Base-by-base conservation (phyloP, 805 yeast species). In the Lachancea waltii region DNA sequence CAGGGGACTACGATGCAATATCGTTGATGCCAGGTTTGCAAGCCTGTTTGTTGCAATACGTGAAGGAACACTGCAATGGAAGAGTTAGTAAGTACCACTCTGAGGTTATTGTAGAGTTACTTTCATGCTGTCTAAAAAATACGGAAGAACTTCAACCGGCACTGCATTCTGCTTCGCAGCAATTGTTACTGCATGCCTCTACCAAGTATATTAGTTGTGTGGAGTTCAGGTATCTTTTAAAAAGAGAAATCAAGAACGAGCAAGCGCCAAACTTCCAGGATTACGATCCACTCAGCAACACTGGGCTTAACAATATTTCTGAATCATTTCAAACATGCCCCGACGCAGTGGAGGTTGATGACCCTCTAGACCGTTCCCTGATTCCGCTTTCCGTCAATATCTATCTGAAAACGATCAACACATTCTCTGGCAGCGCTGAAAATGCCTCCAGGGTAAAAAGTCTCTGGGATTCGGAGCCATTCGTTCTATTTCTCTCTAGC, bases 401-500 rank as follows among this genome's bases (percentile, higher is more conserved):
- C 6, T 49, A 49, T 26, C 30, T 33, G 16, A 15, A 29, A 21
- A 28, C 28, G 18, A 18, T 34, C 43, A 9, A 27, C 28, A 14
- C 13, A 7, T 4, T 13, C 7, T 26, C 26, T 8, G 10, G 18
- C 10, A 8, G 31, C 30, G 7, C 13, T n/a, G 23, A 15, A 22
- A 13, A 19, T 7, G 13, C 17, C 35, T 3, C 13, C 7, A 13
- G 13, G 13, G 13, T 13, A 23, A 7, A 23, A 3, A 26, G 36
- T 3, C 19, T 54, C 19, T 47, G 52, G 51, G 28, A 41, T 13
- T 41, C 46, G 22, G 20, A 18, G 2, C 38, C 46, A 39, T 49
- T 56, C 25, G 41, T 30, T 24, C 30, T 48, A 5, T 49, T 58
- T 20, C 39, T 44, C 4, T 30, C 47, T 10, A 51, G 62, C 32